Percentiles rank a stretch among this genome's conserved stretches.
Conservation (phyloP, 345 rosid genomes). For the Acer campestre region DNA sequence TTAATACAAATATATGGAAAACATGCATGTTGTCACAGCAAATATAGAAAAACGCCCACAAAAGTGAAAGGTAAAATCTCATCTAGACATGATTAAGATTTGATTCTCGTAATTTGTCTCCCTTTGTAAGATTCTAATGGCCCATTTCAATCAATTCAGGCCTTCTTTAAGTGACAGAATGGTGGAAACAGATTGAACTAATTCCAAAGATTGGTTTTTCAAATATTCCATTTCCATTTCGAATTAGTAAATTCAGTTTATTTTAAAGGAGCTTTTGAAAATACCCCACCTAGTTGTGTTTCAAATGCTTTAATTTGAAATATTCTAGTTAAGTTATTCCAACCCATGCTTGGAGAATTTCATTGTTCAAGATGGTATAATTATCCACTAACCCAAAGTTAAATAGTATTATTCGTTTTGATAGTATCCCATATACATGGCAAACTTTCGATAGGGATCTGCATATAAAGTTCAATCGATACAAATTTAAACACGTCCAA, state of each 20-base stretch:
- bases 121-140: conserved; percentile 13
- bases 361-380: too few species aligned
- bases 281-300: not conserved
- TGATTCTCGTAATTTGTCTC: conserved; percentile 14
- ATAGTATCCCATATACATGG: too few species aligned
- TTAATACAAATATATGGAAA: not conserved
- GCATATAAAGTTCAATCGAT: too few species aligned
- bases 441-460: too few species aligned
- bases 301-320: not conserved
- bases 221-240: not conserved
- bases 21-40: not conserved
- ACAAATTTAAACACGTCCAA: too few species aligned
- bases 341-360: too few species aligned
- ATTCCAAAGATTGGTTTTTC: not conserved
- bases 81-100: conserved; percentile 4
- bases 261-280: not conserved
- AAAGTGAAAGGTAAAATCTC: not conserved
- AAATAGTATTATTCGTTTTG: too few species aligned
- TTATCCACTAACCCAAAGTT: too few species aligned
- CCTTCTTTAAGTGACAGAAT: conserved; percentile 4
- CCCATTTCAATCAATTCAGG: conserved; percentile 6
- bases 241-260: not conserved
- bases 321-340: too few species aligned
- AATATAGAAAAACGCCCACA: not conserved
- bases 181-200: not conserved